Percentiles rank a stretch among this genome's conserved stretches.
Evolutionary conservation across 805 yeast genomes (phyloP).

Genomic region (Candida vartiovaarae): DNA sequence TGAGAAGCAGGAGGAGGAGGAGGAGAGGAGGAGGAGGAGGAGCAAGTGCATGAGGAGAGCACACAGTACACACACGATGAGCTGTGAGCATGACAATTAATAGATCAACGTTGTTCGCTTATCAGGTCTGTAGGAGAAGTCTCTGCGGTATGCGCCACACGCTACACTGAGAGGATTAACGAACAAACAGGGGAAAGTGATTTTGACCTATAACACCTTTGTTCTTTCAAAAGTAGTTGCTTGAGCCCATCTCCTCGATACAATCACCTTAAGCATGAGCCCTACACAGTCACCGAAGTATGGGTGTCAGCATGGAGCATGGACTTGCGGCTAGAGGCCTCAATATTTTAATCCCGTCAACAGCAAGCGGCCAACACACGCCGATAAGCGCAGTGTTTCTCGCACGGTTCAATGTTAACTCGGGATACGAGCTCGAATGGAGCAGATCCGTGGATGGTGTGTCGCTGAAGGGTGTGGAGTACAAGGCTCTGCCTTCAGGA

Average conservation of each 20-base stretch:
- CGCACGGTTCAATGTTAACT: conserved; percentile 43
- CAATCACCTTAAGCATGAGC: too few relatives aligned
- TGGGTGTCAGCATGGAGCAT: not conserved
- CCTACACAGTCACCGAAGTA: not conserved
- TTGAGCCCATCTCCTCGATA: too few relatives aligned
- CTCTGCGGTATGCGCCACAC: too few relatives aligned
- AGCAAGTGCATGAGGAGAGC: conserved; percentile 1
- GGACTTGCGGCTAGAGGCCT: conserved; percentile 1
- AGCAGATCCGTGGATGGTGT: conserved; percentile 25
- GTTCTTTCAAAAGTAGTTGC: too few relatives aligned
- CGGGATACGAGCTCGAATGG: conserved; percentile 46
- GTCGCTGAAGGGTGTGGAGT: conserved; percentile 44
- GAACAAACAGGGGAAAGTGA: too few relatives aligned
- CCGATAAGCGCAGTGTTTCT: conserved; percentile 39
- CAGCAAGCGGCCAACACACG: conserved; percentile 8
- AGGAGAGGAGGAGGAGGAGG: not conserved
- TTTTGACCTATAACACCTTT: too few relatives aligned
- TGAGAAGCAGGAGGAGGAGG: conserved; percentile 3
- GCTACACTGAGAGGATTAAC: too few relatives aligned
- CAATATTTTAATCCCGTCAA: conserved; percentile 1
- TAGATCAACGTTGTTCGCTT: too few relatives aligned
- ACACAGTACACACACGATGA: conserved; percentile 7
- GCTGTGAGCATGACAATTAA: conserved; percentile 2
- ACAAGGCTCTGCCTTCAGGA: conserved; percentile 64
- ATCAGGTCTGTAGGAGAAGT: too few relatives aligned